phyloP scores from a whole-genome alignment of 805 yeast genomes.

The Kodamaea kaohsiungensis region DNA sequence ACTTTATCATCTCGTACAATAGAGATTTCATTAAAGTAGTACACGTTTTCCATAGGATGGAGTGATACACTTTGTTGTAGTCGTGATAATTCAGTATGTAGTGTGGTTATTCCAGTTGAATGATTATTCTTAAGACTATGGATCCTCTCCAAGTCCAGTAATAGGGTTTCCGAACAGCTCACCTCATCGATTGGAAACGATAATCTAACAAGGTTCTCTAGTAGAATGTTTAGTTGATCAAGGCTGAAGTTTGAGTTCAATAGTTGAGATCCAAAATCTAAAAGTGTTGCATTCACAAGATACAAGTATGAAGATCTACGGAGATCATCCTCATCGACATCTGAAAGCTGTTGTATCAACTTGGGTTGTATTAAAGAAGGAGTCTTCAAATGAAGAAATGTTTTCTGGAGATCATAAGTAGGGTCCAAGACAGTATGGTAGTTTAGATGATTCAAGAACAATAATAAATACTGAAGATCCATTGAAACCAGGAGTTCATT shows the following conservation, averaged over 20 bases:
- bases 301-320: constrained; percentile 1
- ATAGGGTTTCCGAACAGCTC: neutral
- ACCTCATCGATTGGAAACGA: neutral
- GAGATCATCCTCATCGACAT: constrained; percentile 6
- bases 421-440: constrained; percentile 18
- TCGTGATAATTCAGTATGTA: constrained; percentile 9
- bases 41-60: constrained; percentile 17
- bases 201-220: neutral
- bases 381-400: constrained; percentile 17
- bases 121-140: neutral
- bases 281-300: constrained; percentile 10
- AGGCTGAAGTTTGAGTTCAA: neutral
- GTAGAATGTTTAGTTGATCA: neutral
- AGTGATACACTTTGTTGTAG: constrained; percentile 12
- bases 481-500: neutral
- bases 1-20: constrained; percentile 15
- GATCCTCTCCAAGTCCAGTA: neutral
- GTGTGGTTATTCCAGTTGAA: neutral
- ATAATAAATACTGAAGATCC: neutral
- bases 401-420: constrained; percentile 20
- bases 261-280: constrained; percentile 7
- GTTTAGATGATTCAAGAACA: constrained; percentile 19
- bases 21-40: constrained; percentile 23
- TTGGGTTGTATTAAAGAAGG: neutral
- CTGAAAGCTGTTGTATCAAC: neutral